phyloP scores from a whole-genome alignment of 2,329 filamentous ascomycete species.

The Juglanconis juglandina region DNA sequence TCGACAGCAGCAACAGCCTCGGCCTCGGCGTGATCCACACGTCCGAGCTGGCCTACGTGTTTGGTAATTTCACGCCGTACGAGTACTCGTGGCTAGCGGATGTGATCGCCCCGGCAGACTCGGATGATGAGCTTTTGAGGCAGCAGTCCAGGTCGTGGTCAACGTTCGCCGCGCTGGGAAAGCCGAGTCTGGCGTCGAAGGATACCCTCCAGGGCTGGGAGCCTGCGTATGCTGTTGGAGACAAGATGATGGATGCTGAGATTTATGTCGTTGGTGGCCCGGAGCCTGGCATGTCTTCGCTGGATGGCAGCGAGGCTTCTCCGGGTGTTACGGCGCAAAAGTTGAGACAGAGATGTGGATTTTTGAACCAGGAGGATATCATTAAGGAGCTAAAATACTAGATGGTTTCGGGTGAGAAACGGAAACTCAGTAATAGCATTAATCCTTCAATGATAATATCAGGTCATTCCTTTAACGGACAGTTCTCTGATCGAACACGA shows the following conservation, averaged over 20 bases:
- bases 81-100: not conserved
- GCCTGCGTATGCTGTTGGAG: not conserved
- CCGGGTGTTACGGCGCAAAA: not conserved
- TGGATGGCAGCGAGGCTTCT: not conserved
- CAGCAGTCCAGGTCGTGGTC: conserved; percentile 1
- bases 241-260: not conserved
- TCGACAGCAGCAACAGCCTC: not conserved
- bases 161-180: not conserved
- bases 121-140: not conserved
- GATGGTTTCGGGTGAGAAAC: not conserved
- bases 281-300: not conserved
- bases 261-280: not conserved
- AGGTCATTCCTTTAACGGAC: not conserved
- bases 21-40: conserved; percentile 1
- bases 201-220: not conserved
- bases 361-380: not conserved
- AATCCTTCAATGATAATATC: not conserved
- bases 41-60: not conserved
- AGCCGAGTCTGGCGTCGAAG: not conserved
- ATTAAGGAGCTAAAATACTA: not conserved
- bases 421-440: not conserved
- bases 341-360: conserved; percentile 1
- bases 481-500: too few relatives aligned
- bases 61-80: conserved; percentile 2
- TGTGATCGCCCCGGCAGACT: not conserved